Evolutionary conservation across 352 stramenopile species (phyloP).

Genomic region (Phytophthora tubulina): DNA sequence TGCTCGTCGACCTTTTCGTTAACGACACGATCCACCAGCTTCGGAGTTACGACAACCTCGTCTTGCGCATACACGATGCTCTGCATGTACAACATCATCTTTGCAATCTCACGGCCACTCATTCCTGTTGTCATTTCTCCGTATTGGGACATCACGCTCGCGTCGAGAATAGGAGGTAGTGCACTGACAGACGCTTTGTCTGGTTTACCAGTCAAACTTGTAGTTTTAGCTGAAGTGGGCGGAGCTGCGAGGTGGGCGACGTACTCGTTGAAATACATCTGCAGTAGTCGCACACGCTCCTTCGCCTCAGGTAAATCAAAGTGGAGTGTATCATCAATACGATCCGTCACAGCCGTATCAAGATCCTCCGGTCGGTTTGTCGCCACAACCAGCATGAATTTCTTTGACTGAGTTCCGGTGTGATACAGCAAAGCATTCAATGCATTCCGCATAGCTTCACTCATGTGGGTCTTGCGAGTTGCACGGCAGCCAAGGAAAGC

Average conservation of each 20-base stretch:
- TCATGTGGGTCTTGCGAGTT: constrained; percentile 86
- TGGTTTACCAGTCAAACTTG: constrained; percentile 1
- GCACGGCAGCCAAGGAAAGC: constrained; percentile 82
- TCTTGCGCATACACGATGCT: constrained; percentile 84
- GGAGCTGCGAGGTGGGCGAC: constrained; percentile 45
- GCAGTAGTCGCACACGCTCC: constrained; percentile 67
- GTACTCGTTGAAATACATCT: constrained; percentile 80
- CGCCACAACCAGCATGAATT: constrained; percentile 87
- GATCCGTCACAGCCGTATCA: constrained; percentile 79
- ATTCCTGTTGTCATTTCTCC: constrained; percentile 75
- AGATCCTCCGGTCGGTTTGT: constrained; percentile 88
- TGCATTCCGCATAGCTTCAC: constrained; percentile 83
- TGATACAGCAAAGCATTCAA: constrained; percentile 88
- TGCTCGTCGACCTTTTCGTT: constrained; percentile 82
- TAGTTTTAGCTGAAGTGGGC: neutral
- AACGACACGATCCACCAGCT: constrained; percentile 69
- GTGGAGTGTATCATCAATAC: constrained; percentile 86
- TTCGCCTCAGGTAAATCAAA: constrained; percentile 76
- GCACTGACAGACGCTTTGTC: constrained; percentile 31
- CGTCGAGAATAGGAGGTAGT: constrained; percentile 23
- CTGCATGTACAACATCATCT: constrained; percentile 90
- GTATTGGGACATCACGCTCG: constrained; percentile 53
- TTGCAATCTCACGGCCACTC: constrained; percentile 88
- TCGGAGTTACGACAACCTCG: constrained; percentile 56
- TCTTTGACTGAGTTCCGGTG: constrained; percentile 73